Base-by-base conservation (phyloP, 192 early-diverging fungal genomes). In the Umbelopsis sp. region DNA sequence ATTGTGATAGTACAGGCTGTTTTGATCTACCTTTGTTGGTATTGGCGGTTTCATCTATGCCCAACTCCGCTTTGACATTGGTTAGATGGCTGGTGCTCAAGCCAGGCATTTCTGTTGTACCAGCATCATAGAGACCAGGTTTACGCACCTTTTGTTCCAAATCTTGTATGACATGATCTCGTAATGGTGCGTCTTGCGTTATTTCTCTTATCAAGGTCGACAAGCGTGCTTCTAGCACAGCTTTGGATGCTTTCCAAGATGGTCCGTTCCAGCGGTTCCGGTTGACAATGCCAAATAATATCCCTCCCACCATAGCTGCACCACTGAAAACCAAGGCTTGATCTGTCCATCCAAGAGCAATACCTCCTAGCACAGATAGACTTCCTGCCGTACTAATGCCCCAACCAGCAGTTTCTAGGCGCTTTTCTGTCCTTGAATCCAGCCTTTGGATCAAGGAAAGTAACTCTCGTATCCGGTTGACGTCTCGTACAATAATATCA, bases 381-480 rank as follows among this genome's bases (percentile, higher is more conserved):
- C 82, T 76, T 54, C 84, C 84, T 5, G 81, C 72, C n/a, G 84
- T 79, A 8, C 80, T 81, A 53, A 81, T 77, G 20, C 78, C 81
- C 72, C 70, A 71, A 45, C 71, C 76, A 43, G 76, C 54, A 11
- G 72, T 73, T 68, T 77, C 70, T 25, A 78, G 65, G 47, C 79
- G 81, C 49, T 83, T 85, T 49, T 85, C 76, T 11, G 56, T 65
- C 7, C 84, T 52, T 31, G 84, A 82, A 73, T 85, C 84, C 26
- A 85, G 53, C 51, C 71, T 53, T 70, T 75, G 73, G 8, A 85
- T 70, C 49, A 66, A 68, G 16, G 78, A 74, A 7, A 81, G 71
- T n/a, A 85, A 44, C 17, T 81, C 79, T 59, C 78, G 73, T 41
- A 85, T 75, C 47, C 69, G 62, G 10, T 49, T 56, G 20, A 83